These are phyloP conservation scores for Cercospora sp. DNA, from an alignment of 2,329 filamentous ascomycete species.

Conservation along the genomic window DNA sequence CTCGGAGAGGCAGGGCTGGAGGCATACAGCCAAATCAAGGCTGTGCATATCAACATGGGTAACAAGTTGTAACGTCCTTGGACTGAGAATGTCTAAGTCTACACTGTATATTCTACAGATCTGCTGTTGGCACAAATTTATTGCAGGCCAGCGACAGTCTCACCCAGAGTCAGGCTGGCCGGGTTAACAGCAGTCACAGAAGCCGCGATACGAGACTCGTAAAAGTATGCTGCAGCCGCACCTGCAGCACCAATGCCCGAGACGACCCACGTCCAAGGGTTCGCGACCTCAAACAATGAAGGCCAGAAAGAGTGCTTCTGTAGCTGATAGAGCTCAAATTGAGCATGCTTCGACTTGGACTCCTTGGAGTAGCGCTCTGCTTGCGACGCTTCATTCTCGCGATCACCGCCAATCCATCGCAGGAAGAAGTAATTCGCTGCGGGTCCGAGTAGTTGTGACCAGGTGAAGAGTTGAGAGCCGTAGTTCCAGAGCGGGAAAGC, in stretches of 20 bases:
- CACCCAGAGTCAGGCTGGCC: slow-evolving; percentile 8
- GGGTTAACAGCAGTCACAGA: slow-evolving; percentile 10
- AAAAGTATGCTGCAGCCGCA: slow-evolving; percentile 32
- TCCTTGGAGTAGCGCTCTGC: slow-evolving; percentile 54
- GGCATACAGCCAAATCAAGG: slow-evolving; percentile 62
- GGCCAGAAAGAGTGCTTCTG: slow-evolving; percentile 65
- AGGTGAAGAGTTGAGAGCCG: slow-evolving; percentile 56
- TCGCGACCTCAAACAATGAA: slow-evolving; percentile 49
- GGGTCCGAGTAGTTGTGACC: slow-evolving; percentile 57
- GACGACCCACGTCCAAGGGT: slow-evolving; percentile 59
- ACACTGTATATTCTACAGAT: neutral
- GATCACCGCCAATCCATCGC: slow-evolving; percentile 58
- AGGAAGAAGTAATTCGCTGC: slow-evolving; percentile 61
- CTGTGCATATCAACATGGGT: slow-evolving; percentile 53
- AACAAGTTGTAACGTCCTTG: slow-evolving; percentile 40
- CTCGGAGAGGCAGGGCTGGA: slow-evolving; percentile 61
- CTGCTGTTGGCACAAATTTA: neutral
- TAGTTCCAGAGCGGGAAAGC: slow-evolving; percentile 61
- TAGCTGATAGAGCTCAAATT: slow-evolving; percentile 54
- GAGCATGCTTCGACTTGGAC: slow-evolving; percentile 53
- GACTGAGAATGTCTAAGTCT: neutral
- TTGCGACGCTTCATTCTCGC: slow-evolving; percentile 56
- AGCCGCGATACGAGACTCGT: slow-evolving; percentile 8
- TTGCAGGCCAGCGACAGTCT: slow-evolving; percentile 15
- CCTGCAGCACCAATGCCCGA: slow-evolving; percentile 53